Percentiles rank a stretch among this genome's conserved stretches.
phyloP scores from a whole-genome alignment of 2,329 filamentous ascomycete species.

The Hypoxylon sp. region DNA sequence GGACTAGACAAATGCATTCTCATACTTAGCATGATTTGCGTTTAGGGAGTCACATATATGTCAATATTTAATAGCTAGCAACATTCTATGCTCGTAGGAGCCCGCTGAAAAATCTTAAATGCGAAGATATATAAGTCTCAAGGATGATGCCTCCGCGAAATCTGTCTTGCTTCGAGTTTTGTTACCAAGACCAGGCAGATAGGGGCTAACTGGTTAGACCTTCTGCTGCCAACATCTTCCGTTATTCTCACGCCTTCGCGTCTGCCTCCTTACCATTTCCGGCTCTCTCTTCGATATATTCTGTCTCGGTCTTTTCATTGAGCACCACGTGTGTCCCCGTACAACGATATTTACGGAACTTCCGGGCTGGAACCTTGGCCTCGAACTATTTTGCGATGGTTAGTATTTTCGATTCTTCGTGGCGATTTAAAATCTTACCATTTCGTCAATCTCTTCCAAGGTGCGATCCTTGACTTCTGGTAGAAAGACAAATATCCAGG shows the following conservation, averaged over 20 bases:
- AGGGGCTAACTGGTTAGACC: not conserved
- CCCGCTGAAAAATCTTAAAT: not conserved
- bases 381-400: conserved; percentile 53
- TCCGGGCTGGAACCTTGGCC: conserved; percentile 55
- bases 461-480: conserved; percentile 69
- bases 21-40: not conserved
- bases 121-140: not conserved
- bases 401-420: not conserved
- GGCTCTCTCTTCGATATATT: conserved; percentile 41
- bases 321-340: conserved; percentile 50
- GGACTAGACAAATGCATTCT: not conserved
- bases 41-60: not conserved
- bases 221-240: not conserved
- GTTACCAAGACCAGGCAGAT: not conserved
- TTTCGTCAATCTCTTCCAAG: conserved; percentile 69
- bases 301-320: conserved; percentile 44
- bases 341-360: conserved; percentile 57
- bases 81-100: not conserved
- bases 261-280: conserved; percentile 5
- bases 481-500: conserved; percentile 64
- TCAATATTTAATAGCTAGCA: not conserved
- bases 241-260: conserved; percentile 23
- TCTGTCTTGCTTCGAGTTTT: not conserved
- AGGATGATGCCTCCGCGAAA: not conserved
- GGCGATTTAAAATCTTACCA: conserved; percentile 56